These are phyloP conservation scores for Rubia yunnanensis DNA, from an alignment of 257 asterid genomes.

Conservation along the genomic window DNA sequence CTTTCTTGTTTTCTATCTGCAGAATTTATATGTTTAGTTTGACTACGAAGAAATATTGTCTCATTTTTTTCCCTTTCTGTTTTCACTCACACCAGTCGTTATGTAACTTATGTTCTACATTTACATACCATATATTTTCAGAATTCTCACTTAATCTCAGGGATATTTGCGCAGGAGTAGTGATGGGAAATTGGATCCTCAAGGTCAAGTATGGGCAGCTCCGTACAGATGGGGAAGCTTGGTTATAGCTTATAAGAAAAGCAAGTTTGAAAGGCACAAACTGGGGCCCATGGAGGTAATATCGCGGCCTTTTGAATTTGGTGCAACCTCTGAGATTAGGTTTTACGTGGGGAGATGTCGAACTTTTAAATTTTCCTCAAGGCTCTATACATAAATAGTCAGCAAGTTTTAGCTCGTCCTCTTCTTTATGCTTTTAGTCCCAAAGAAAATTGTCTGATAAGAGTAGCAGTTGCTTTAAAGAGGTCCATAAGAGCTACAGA, in stretches of 20 bases:
- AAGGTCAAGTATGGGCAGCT: slow-evolving; percentile 76
- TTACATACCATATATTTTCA: slow-evolving; percentile 19
- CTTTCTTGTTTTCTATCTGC: not conserved
- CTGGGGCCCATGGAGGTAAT: slow-evolving; percentile 68
- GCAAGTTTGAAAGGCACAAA: slow-evolving; percentile 58
- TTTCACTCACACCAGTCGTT: not conserved
- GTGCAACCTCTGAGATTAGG: not conserved
- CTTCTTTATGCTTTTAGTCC: not conserved
- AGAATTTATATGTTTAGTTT: not conserved
- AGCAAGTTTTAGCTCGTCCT: not conserved
- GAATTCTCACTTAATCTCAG: slow-evolving; percentile 61
- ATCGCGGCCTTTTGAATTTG: slow-evolving; percentile 7
- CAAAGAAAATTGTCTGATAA: no score
- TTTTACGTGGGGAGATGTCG: not conserved
- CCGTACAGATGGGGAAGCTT: slow-evolving; percentile 97
- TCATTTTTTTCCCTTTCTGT: not conserved
- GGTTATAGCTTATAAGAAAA: slow-evolving; percentile 84
- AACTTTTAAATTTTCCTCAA: not conserved
- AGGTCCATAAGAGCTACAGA: not conserved
- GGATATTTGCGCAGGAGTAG: slow-evolving; percentile 92
- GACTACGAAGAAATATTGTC: not conserved
- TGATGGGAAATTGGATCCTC: slow-evolving; percentile 65
- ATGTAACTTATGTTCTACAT: slow-evolving; percentile 10
- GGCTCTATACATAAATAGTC: not conserved
- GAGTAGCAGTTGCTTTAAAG: no score